A percentile compares a stretch with the other conserved stretches of the same genome.
phyloP scores from a whole-genome alignment of 139 green algal species.

The Picochlorum sp. region DNA sequence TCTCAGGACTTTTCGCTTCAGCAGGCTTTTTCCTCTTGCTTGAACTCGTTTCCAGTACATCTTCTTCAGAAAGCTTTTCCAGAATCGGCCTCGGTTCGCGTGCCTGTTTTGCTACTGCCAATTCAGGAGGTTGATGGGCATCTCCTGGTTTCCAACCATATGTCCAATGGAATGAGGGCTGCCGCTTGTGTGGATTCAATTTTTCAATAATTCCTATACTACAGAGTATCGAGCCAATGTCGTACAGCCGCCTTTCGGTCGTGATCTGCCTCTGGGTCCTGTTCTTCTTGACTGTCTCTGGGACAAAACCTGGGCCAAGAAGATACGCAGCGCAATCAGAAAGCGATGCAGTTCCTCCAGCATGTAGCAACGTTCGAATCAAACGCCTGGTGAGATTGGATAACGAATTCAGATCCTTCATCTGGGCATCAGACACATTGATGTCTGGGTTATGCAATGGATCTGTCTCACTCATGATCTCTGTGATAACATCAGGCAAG shows the following conservation, averaged over 20 bases:
- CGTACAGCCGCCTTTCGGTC: constrained; percentile 50
- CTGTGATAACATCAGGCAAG: constrained; percentile 32
- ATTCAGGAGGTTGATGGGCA: constrained; percentile 18
- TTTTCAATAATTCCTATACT: constrained; percentile 39
- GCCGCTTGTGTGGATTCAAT: constrained; percentile 40
- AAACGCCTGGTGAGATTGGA: constrained; percentile 35
- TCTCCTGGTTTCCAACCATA: constrained; percentile 30
- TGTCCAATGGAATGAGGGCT: constrained; percentile 36
- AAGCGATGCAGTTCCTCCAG: constrained; percentile 24
- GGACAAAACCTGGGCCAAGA: constrained; percentile 18
- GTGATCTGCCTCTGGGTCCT: constrained; percentile 39
- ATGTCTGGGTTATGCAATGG: neutral
- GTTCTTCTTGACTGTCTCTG: constrained; percentile 11
- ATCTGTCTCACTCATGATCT: constrained; percentile 21
- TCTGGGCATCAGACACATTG: neutral
- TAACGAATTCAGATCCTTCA: constrained; percentile 27
- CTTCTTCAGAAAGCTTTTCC: neutral
- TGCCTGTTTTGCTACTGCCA: constrained; percentile 1
- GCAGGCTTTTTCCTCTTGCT: too few relatives aligned
- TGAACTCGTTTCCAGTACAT: too few relatives aligned
- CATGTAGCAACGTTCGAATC: constrained; percentile 36
- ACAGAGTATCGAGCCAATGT: constrained; percentile 48
- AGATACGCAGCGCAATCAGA: constrained; percentile 23
- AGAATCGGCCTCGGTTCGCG: constrained; percentile 3
- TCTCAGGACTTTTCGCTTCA: too few relatives aligned